These are phyloP conservation scores for Juncus effusus DNA, from an alignment of 176 grass and related monocot species.

Conservation along the genomic window DNA sequence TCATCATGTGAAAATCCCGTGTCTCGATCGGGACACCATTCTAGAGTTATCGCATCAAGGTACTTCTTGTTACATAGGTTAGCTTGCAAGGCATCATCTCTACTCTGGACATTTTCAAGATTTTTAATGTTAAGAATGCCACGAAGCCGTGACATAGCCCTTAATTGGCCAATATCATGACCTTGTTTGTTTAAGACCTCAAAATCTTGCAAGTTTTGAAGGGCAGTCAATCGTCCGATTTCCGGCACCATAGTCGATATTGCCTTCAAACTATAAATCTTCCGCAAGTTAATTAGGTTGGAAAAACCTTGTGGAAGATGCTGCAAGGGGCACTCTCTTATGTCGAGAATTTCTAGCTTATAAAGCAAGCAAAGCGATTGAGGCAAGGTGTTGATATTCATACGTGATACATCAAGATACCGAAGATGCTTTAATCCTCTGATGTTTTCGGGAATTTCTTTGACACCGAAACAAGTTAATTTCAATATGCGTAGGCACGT, in stretches of 20 bases:
- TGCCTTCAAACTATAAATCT: conserved; percentile 2
- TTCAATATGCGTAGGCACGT: conserved; percentile 11
- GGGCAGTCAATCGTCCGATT: conserved; percentile 17
- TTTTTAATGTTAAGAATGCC: conserved; percentile 21
- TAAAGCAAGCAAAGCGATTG: conserved; percentile 17
- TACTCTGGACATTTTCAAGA: conserved; percentile 3
- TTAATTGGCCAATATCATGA: conserved; percentile 26
- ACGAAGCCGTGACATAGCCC: conserved; percentile 9
- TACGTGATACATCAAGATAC: conserved; percentile 17
- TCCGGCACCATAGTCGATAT: conserved; percentile 19
- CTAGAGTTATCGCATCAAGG: conserved; percentile 10
- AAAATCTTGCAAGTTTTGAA: conserved; percentile 28
- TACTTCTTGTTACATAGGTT: conserved; percentile 28
- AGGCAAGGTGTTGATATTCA: conserved; percentile 1
- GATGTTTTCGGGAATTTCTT: conserved; percentile 24
- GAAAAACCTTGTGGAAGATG: conserved; percentile 15
- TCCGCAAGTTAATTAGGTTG: conserved; percentile 21
- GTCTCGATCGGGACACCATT: conserved; percentile 9
- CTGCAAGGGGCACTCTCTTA: conserved; percentile 8
- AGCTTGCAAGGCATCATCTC: conserved; percentile 20
- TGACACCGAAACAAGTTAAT: not conserved
- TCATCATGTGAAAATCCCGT: not conserved
- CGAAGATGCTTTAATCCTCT: conserved; percentile 20
- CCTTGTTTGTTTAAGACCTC: conserved; percentile 11
- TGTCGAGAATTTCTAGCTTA: conserved; percentile 15